phyloP scores from a whole-genome alignment of 1,284 basidiomycete genomes.

The Microbotryum silenes-acaulis region DNA sequence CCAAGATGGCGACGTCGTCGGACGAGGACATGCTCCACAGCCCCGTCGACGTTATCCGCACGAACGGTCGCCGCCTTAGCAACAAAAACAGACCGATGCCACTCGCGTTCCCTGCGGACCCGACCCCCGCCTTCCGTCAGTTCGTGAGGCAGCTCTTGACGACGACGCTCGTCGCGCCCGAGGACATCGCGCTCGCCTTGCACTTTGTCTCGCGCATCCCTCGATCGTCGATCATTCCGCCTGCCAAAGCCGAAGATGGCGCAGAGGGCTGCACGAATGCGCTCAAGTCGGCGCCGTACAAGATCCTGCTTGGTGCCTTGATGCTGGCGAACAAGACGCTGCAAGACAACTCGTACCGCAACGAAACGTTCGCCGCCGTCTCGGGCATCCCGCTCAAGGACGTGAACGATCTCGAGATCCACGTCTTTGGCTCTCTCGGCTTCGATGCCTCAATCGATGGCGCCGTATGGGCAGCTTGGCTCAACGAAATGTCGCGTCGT shows the following conservation, averaged over 20 bases:
- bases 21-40: constrained; percentile 5
- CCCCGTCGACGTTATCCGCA: constrained; percentile 1
- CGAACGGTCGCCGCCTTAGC: neutral
- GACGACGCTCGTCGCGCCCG: constrained; percentile 34
- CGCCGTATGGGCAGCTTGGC: constrained; percentile 30
- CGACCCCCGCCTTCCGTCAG: constrained; percentile 26
- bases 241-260: constrained; percentile 29
- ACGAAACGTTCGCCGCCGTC: constrained; percentile 33
- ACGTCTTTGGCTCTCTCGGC: constrained; percentile 26
- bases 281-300: constrained; percentile 35
- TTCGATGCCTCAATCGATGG: constrained; percentile 32
- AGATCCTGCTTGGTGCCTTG: constrained; percentile 34
- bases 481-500: constrained; percentile 19
- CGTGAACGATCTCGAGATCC: constrained; percentile 34
- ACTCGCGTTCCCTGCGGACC: constrained; percentile 21
- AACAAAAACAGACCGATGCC: neutral
- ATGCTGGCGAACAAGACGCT: constrained; percentile 36
- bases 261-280: constrained; percentile 27
- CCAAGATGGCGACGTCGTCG: neutral
- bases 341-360: constrained; percentile 37
- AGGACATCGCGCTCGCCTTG: constrained; percentile 33
- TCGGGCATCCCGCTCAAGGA: constrained; percentile 34
- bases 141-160: constrained; percentile 35
- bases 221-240: constrained; percentile 24
- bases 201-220: constrained; percentile 31